Evolutionary conservation across 768 basidiomycete genomes (phyloP).

Genomic region (Vararia minispora): DNA sequence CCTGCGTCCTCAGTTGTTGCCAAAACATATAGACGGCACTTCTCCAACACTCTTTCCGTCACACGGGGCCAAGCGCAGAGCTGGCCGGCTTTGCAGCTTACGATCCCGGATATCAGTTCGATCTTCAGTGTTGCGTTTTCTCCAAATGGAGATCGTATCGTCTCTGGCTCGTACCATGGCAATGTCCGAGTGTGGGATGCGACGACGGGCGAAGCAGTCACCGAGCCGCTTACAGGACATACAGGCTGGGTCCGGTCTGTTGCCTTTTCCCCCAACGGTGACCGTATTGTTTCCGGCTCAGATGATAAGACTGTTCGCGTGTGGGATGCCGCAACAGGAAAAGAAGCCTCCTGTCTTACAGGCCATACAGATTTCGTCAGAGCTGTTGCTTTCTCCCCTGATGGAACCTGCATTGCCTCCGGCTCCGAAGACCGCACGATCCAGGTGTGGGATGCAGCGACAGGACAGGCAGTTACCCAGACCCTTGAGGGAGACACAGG

Average conservation of each 20-base stretch:
- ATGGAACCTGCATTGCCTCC: neutral
- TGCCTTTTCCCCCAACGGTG: conserved; percentile 9
- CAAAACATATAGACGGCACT: neutral
- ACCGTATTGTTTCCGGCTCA: conserved; percentile 15
- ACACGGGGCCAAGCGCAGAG: no score
- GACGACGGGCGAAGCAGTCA: neutral
- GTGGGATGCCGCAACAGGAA: conserved; percentile 29
- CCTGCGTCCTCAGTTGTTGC: neutral
- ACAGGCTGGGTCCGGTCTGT: neutral
- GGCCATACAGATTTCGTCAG: no score
- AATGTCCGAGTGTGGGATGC: conserved; percentile 8
- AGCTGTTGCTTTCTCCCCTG: neutral
- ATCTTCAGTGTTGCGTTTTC: neutral
- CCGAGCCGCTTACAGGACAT: neutral
- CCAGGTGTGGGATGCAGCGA: neutral
- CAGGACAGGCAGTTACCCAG: neutral
- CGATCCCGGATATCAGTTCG: neutral
- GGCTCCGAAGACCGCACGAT: neutral
- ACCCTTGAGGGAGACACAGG: neutral
- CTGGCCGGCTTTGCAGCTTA: conserved; percentile 1
- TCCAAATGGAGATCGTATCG: conserved; percentile 5
- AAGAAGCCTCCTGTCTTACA: no score
- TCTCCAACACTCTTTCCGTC: neutral
- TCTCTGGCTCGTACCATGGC: conserved; percentile 2
- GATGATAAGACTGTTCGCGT: conserved; percentile 38